Evolutionary conservation across 2,329 filamentous ascomycete species (phyloP).

Genomic region (Diaporthe ampelina): DNA sequence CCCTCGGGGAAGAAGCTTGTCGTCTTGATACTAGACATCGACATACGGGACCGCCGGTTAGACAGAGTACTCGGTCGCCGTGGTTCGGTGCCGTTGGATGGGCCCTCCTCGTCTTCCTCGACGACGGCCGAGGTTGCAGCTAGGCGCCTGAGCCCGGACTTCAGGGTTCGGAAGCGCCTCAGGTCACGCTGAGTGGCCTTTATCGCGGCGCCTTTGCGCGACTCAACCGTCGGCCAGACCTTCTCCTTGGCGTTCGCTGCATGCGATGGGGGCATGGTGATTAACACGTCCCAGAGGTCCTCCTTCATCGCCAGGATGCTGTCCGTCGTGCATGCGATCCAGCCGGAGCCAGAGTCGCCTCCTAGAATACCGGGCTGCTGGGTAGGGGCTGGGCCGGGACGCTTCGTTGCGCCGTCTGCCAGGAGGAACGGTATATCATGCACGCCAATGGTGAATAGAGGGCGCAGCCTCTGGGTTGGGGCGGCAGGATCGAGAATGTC

Average conservation of each 20-base stretch:
- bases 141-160: slow-evolving; percentile 70
- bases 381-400: slow-evolving; percentile 44
- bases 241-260: slow-evolving; percentile 70
- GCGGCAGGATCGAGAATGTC: slow-evolving; percentile 76
- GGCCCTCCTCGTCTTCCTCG: slow-evolving; percentile 37
- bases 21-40: slow-evolving; percentile 38
- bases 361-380: slow-evolving; percentile 45
- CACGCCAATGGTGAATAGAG: slow-evolving; percentile 93
- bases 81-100: slow-evolving; percentile 27
- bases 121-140: slow-evolving; percentile 42
- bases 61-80: slow-evolving; percentile 32
- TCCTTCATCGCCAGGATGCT: slow-evolving; percentile 90
- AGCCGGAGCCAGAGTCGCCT: slow-evolving; percentile 73
- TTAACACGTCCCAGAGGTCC: slow-evolving; percentile 88
- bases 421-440: slow-evolving; percentile 89
- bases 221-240: slow-evolving; percentile 83
- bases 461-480: slow-evolving; percentile 76
- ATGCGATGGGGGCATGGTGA: slow-evolving; percentile 80
- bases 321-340: slow-evolving; percentile 97
- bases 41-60: slow-evolving; percentile 37
- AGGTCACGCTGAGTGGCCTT: slow-evolving; percentile 93
- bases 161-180: slow-evolving; percentile 80
- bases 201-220: slow-evolving; percentile 73
- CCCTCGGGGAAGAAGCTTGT: slow-evolving; percentile 43
- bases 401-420: slow-evolving; percentile 66